Conservation (phyloP, 805 yeast genomes). For the Schwanniomyces occidentalis region DNA sequence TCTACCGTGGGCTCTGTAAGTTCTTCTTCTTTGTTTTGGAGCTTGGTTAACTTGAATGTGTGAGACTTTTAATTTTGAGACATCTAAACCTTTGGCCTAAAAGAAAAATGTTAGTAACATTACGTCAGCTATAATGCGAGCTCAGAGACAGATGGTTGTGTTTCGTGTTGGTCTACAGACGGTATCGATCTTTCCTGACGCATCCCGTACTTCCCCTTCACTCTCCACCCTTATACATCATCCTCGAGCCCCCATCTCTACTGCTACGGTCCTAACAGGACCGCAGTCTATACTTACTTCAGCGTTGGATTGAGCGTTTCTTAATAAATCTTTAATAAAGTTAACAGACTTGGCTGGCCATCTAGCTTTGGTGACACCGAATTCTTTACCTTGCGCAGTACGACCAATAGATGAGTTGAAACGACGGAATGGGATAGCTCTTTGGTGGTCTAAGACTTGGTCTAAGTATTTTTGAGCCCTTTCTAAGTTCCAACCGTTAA, state of each 20-base stretch:
- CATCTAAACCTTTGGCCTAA: constrained; percentile 88
- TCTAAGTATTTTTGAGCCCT: constrained; percentile 94
- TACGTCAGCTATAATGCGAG: no score
- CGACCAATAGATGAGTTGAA: constrained; percentile 96
- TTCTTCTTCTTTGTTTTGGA: constrained; percentile 99
- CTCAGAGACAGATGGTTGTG: no score
- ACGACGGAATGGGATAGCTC: constrained; percentile 99
- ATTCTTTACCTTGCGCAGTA: constrained; percentile 99
- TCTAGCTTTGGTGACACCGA: constrained; percentile 99
- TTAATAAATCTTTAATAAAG: constrained; percentile 89
- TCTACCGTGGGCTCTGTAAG: constrained; percentile 99
- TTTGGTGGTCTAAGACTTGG: constrained; percentile 95
- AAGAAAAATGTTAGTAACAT: no score
- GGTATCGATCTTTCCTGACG: no score
- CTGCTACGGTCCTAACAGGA: no score
- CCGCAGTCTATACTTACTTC: constrained; percentile 45
- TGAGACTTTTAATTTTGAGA: constrained; percentile 87
- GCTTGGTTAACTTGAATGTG: constrained; percentile 99
- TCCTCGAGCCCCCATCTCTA: no score
- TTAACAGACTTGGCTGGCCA: constrained; percentile 99
- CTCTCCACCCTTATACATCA: no score
- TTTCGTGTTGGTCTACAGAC: no score
- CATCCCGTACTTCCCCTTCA: no score
- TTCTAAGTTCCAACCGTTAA: constrained; percentile 96
- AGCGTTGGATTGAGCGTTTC: constrained; percentile 98